Conservation (phyloP, 2,329 filamentous ascomycete species). For the Alternaria metachromatica region DNA sequence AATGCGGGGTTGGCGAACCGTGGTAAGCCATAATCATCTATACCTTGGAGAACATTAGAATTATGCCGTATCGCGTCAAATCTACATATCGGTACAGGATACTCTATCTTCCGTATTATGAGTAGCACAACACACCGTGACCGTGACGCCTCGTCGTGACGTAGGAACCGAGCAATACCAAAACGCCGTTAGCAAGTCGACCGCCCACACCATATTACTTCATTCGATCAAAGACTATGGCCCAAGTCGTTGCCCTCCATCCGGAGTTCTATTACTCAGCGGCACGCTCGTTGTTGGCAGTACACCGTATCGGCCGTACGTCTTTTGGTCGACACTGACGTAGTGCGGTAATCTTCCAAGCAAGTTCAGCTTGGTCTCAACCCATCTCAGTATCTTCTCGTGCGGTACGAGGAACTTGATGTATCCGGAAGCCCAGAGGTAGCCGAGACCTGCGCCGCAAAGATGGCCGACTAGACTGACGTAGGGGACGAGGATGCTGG, state of each 20-base stretch:
- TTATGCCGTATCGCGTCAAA: conserved; percentile 11
- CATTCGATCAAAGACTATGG: conserved; percentile 16
- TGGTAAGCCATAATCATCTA: neutral
- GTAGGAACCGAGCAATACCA: conserved; percentile 6
- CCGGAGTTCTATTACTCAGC: conserved; percentile 34
- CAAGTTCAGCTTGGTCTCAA: conserved; percentile 87
- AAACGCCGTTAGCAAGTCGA: neutral
- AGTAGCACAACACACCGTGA: neutral
- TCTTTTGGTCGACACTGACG: conserved; percentile 94
- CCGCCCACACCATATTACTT: neutral
- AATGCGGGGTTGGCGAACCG: neutral
- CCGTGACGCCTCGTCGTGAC: conserved; percentile 4
- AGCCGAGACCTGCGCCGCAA: conserved; percentile 82
- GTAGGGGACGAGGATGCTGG: conserved; percentile 77
- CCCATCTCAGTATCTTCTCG: conserved; percentile 84
- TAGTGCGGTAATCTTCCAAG: conserved; percentile 87
- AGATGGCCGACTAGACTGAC: conserved; percentile 88
- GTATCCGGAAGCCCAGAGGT: conserved; percentile 86
- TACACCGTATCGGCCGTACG: conserved; percentile 89
- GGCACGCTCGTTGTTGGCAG: conserved; percentile 61
- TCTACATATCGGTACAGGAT: conserved; percentile 13
- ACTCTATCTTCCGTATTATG: neutral
- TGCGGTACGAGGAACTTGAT: conserved; percentile 89
- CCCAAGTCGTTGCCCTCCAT: conserved; percentile 39
- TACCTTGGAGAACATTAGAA: conserved; percentile 7